A percentile compares a stretch with the other conserved stretches of the same genome.
These are phyloP conservation scores for Yarrowia alimentaria DNA, from an alignment of 805 yeast species.

Conservation along the genomic window DNA sequence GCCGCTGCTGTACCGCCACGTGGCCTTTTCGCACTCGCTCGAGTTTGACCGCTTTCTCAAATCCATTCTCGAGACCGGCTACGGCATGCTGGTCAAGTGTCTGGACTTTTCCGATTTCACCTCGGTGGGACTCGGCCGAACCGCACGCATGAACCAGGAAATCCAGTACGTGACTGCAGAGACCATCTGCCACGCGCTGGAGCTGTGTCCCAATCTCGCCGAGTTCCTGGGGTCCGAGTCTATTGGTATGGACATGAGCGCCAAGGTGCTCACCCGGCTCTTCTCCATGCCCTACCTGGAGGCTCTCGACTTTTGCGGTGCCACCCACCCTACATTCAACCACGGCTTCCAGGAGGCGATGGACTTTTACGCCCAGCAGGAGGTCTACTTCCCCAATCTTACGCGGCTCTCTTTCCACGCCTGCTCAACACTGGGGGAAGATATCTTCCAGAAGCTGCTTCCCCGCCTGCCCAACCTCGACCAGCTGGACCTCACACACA, in stretches of 20 bases:
- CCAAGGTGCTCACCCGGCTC: conserved; percentile 52
- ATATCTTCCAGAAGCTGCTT: conserved; percentile 55
- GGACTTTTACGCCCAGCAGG: conserved; percentile 25
- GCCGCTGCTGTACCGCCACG: conserved; percentile 42
- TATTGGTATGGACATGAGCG: conserved; percentile 76
- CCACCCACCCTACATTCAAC: conserved; percentile 49
- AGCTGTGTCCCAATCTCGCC: conserved; percentile 58
- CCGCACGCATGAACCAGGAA: conserved; percentile 85
- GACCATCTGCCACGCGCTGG: conserved; percentile 64
- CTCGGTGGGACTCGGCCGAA: conserved; percentile 83
- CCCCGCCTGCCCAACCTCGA: conserved; percentile 57
- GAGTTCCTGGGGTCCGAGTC: conserved; percentile 85
- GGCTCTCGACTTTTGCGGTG: conserved; percentile 85
- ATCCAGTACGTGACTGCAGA: conserved; percentile 82
- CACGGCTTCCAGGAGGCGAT: conserved; percentile 29
- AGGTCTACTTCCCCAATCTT: conserved; percentile 35
- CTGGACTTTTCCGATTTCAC: conserved; percentile 88
- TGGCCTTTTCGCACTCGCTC: conserved; percentile 69
- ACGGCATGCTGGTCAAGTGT: conserved; percentile 55
- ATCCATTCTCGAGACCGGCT: conserved; percentile 52
- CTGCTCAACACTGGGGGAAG: conserved; percentile 70
- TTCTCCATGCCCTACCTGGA: conserved; percentile 59
- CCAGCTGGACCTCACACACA: conserved; percentile 77
- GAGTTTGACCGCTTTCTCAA: conserved; percentile 69
- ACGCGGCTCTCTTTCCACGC: conserved; percentile 75